Conservation (phyloP, 805 yeast species). For the Wickerhamiella qilinensis region DNA sequence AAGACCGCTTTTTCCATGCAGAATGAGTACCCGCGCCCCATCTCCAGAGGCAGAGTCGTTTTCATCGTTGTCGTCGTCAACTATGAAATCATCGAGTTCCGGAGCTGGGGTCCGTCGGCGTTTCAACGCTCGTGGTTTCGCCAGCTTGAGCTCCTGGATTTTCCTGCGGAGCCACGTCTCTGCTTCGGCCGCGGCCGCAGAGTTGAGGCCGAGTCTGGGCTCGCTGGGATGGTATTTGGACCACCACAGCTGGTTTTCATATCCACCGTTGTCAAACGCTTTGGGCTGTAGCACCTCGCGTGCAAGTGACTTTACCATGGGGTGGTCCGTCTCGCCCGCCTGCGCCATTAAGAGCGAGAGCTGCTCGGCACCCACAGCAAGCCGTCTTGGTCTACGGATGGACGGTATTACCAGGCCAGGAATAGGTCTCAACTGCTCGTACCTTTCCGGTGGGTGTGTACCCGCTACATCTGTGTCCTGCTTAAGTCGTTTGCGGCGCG, state of each 20-base stretch:
- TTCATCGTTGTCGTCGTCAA: too few relatives aligned
- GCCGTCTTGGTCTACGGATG: background rate
- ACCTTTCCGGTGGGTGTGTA: too few relatives aligned
- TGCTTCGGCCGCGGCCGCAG: conserved; percentile 1
- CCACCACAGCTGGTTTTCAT: conserved; percentile 17
- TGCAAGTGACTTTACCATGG: background rate
- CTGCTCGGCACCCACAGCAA: background rate
- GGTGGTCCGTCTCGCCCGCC: background rate
- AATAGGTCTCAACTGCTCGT: too few relatives aligned
- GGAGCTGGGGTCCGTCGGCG: background rate
- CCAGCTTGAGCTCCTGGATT: conserved; percentile 3
- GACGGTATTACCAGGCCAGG: too few relatives aligned
- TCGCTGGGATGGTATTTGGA: conserved; percentile 14
- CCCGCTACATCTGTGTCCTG: too few relatives aligned
- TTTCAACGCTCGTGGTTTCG: background rate
- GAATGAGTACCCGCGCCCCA: conserved; percentile 17
- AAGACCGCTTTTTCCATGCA: conserved; percentile 51
- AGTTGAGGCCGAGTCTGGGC: background rate
- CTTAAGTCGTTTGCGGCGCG: too few relatives aligned
- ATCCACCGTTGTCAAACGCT: conserved; percentile 17
- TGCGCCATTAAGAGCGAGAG: background rate
- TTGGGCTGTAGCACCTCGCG: conserved; percentile 3
- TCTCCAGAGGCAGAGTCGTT: background rate
- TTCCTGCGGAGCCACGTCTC: conserved; percentile 8
- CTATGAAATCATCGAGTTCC: conserved; percentile 1